Evolutionary conservation across 2,329 filamentous ascomycete genomes (phyloP), one percentile per base, ranked within the genome.

Genomic region (Neonectria hederae): DNA sequence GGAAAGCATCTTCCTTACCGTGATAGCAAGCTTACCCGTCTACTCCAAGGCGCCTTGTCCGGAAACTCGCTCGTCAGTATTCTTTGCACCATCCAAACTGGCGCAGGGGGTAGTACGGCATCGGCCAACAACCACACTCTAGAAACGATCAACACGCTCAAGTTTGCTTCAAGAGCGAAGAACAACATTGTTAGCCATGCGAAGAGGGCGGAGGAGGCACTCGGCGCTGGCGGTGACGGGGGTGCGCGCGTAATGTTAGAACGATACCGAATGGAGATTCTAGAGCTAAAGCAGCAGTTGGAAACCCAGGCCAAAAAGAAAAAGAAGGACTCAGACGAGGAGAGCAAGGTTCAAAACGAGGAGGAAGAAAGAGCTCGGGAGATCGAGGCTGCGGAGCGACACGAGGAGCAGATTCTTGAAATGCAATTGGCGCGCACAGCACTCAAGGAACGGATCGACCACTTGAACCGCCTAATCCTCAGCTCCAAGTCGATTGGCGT

Each of bases 131-230:
- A 86, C 22, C 93, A 97, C 74, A 93, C 92, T 0, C 87, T 88
- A 19, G 96, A 99, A 80, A 98, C 95, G 0, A 82, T 99, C 59
- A 99, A 97, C 77, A 99, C 96, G 0, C 83, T 99, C 65, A 99
- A 98, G 74, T 99, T 99, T 76, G 96, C 96, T 2, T 96, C 94
- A 11, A 88, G 96, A 73, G 96, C 96, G 48, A 97, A 97, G 84
- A 99, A 99, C 80, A 99, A 92, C 76, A 97, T 99, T 74, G 91
- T 98, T 76, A 97, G 94, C 72, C 94, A 98, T 80, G 96, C 96
- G 35, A 98, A 97, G 84, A 92, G 90, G 76, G 95, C 95, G 7
- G 93, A 97, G 71, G 96, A 98, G 78, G 94, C 95, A 3, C 83
- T 95, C 24, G 91, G 91, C 24, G 85, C 86, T 43, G 90, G 92